Conservation (phyloP, 2,329 filamentous ascomycete genomes). For the Xylariomycetidae sp. region DNA sequence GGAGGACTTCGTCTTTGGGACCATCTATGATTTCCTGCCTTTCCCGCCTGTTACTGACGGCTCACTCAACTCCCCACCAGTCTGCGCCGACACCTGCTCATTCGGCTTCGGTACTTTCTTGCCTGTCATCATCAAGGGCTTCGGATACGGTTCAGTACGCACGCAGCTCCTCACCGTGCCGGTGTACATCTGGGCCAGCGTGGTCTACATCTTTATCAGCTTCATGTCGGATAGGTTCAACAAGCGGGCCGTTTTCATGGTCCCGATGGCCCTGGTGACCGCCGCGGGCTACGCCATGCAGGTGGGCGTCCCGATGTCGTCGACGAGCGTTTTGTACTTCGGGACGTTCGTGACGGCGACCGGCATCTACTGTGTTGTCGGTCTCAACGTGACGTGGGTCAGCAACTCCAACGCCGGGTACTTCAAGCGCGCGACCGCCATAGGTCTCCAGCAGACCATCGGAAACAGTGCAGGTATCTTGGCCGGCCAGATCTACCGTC, state of each 20-base stretch:
- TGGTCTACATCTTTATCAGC: constrained; percentile 5
- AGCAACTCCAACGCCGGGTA: constrained; percentile 15
- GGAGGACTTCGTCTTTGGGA: too few species aligned
- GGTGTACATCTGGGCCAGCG: constrained; percentile 7
- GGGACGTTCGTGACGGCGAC: constrained; percentile 11
- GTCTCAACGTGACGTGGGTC: constrained; percentile 13
- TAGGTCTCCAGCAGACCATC: constrained; percentile 13
- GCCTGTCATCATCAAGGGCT: constrained; percentile 7
- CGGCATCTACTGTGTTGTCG: constrained; percentile 14
- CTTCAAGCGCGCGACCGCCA: constrained; percentile 13
- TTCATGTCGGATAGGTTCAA: constrained; percentile 10
- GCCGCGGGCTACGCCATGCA: constrained; percentile 8
- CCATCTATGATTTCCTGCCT: too few species aligned
- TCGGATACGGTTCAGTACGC: constrained; percentile 6
- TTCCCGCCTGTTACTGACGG: too few species aligned
- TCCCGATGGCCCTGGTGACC: constrained; percentile 6
- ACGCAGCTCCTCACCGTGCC: constrained; percentile 9
- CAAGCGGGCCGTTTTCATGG: constrained; percentile 9
- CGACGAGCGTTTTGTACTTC: constrained; percentile 8
- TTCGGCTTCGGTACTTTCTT: constrained; percentile 7
- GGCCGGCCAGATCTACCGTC: constrained; percentile 13
- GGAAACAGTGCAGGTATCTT: constrained; percentile 23
- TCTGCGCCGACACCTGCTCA: constrained; percentile 4
- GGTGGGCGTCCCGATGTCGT: constrained; percentile 7
- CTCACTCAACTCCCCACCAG: too few species aligned